Conservation (phyloP, 768 basidiomycete species). For the Lactarius hatsudake region DNA sequence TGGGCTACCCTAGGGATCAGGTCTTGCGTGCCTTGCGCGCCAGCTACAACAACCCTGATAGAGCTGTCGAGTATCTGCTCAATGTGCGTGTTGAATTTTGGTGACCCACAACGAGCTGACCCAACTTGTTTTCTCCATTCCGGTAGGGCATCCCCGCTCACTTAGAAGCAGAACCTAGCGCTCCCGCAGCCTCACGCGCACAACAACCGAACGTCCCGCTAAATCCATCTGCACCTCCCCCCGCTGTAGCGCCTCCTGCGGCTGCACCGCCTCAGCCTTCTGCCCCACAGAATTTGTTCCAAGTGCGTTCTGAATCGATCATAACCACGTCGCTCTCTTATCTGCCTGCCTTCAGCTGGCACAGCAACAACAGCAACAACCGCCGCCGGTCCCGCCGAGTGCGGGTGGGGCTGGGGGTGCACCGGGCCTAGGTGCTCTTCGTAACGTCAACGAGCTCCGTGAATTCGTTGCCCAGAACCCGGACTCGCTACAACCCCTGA, state of each 20-base stretch:
- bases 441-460: conserved; percentile 49
- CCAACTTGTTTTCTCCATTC: conserved; percentile 3
- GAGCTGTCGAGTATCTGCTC: conserved; percentile 98
- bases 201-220: conserved; percentile 36
- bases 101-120: conserved; percentile 8
- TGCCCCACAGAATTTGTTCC: conserved; percentile 82
- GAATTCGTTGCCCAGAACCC: conserved; percentile 71
- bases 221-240: conserved; percentile 30
- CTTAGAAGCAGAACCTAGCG: conserved; percentile 50
- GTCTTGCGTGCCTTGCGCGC: conserved; percentile 85
- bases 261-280: conserved; percentile 37
- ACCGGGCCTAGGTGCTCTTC: conserved; percentile 49
- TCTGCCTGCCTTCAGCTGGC: conserved; percentile 50
- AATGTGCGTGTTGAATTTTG: conserved; percentile 51
- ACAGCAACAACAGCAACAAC: conserved; percentile 54
- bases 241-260: conserved; percentile 38
- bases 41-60: conserved; percentile 95
- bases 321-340: conserved; percentile 1
- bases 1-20: conserved; percentile 90
- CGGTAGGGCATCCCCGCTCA: conserved; percentile 79
- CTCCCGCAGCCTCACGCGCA: conserved; percentile 35
- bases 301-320: conserved; percentile 43
- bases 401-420: conserved; percentile 39
- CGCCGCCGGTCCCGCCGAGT: conserved; percentile 34
- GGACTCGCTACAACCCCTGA: conserved; percentile 65